These are phyloP conservation scores for Dioscorea alata DNA, from an alignment of 106 monocot genomes.

Conservation along the genomic window DNA sequence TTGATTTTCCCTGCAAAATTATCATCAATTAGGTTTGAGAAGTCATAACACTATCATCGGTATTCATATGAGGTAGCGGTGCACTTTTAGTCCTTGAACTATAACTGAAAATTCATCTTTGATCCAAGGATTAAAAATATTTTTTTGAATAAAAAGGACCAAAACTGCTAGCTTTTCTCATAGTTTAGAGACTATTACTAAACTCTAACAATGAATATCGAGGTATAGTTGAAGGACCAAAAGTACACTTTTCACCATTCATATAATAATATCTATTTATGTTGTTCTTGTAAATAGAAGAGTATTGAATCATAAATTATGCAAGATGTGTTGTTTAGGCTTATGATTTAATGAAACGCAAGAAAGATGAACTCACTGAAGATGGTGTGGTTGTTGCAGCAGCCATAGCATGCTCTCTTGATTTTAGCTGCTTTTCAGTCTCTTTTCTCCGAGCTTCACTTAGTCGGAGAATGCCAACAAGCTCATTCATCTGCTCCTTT, in stretches of 20 bases:
- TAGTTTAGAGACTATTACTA: too few species aligned
- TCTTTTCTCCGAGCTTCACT: conserved; percentile 85
- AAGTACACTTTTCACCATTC: not conserved
- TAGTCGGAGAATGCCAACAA: conserved; percentile 64
- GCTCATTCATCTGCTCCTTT: conserved; percentile 78
- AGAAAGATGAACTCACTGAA: conserved; percentile 26
- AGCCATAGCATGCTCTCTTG: conserved; percentile 45
- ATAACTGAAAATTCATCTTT: too few species aligned
- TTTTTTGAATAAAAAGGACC: too few species aligned
- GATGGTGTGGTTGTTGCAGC: conserved; percentile 30
- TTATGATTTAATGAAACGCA: not conserved
- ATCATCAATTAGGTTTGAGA: not conserved
- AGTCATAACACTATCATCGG: not conserved
- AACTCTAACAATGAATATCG: too few species aligned
- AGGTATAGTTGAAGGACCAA: not conserved
- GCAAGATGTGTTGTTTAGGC: not conserved
- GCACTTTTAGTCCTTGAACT: too few species aligned
- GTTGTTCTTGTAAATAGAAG: not conserved
- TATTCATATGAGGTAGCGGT: not conserved
- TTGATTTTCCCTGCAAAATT: conserved; percentile 37
- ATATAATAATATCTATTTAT: not conserved
- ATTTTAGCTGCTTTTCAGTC: conserved; percentile 53
- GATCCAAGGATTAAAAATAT: too few species aligned
- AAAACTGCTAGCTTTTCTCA: too few species aligned
- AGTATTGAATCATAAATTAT: too few species aligned